phyloP scores from a whole-genome alignment of 805 yeast species.

The Saccharomycopsis synnaedendra region DNA sequence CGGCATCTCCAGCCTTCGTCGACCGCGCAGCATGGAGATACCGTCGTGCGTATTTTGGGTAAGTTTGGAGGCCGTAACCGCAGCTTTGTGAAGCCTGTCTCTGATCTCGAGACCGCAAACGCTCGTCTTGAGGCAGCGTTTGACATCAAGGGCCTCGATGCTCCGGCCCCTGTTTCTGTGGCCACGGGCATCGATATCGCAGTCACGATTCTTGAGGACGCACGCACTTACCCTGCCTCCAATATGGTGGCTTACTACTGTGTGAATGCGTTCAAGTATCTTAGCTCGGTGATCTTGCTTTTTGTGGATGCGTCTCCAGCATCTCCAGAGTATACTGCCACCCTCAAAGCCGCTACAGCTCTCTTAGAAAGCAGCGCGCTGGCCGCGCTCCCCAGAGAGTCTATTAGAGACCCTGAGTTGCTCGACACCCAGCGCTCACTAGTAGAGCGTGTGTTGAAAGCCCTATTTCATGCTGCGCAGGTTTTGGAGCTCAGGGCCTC shows the following conservation, averaged over 20 bases:
- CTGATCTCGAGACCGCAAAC: conserved; percentile 42
- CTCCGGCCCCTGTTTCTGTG: conserved; percentile 57
- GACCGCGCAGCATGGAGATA: conserved; percentile 89
- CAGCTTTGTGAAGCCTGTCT: conserved; percentile 67
- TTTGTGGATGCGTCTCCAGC: conserved; percentile 36
- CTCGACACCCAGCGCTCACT: conserved; percentile 55
- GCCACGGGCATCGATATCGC: conserved; percentile 83
- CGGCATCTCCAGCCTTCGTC: conserved; percentile 85
- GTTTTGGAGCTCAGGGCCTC: conserved; percentile 61
- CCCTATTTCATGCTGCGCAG: conserved; percentile 66
- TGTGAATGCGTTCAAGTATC: conserved; percentile 64
- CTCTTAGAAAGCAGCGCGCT: conserved; percentile 18
- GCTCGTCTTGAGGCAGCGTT: conserved; percentile 67
- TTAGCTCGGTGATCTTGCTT: conserved; percentile 54
- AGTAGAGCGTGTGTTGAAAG: conserved; percentile 51
- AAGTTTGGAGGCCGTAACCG: conserved; percentile 95
- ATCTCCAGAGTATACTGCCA: conserved; percentile 30
- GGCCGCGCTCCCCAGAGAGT: conserved; percentile 29
- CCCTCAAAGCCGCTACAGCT: conserved; percentile 33
- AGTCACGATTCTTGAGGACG: conserved; percentile 61
- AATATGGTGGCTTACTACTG: conserved; percentile 47
- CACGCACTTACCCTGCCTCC: conserved; percentile 21
- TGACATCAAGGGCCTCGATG: conserved; percentile 56
- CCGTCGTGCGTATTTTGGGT: conserved; percentile 86
- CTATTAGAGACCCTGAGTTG: conserved; percentile 35